These are phyloP conservation scores for Apophysomyces trapeziformis DNA, from an alignment of 371 early-diverging fungal genomes.

Conservation along the genomic window DNA sequence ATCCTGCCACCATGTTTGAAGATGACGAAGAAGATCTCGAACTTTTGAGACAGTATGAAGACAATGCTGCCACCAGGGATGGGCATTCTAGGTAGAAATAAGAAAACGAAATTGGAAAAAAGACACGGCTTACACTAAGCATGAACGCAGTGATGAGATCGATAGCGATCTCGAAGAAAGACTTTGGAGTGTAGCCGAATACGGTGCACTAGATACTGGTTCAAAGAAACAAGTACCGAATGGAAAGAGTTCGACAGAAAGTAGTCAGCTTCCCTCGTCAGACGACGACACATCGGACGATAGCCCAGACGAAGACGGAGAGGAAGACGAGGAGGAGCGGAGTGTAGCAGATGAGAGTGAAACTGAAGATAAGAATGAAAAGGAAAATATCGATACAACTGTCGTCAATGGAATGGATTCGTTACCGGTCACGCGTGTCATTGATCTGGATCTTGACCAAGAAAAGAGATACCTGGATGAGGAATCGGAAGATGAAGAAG, in stretches of 20 bases:
- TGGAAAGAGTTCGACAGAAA: neutral
- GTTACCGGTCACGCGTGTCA: neutral
- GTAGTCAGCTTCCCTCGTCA: neutral
- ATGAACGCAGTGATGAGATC: neutral
- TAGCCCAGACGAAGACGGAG: neutral
- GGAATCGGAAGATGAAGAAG: neutral
- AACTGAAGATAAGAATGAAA: neutral
- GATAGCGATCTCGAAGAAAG: conserved; percentile 7
- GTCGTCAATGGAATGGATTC: neutral
- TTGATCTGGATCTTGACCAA: conserved; percentile 5
- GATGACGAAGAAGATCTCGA: conserved; percentile 9
- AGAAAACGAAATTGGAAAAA: neutral
- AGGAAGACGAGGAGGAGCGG: neutral
- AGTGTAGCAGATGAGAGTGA: neutral
- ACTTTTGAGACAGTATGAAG: conserved; percentile 3
- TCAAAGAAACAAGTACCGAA: neutral
- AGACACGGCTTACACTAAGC: neutral
- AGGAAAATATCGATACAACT: neutral
- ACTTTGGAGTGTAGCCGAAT: neutral
- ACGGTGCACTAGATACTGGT: neutral
- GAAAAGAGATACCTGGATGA: conserved; percentile 1
- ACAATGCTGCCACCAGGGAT: neutral
- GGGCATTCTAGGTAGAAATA: conserved; percentile 2
- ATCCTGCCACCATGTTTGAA: neutral
- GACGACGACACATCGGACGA: neutral